Conservation (phyloP, 805 yeast genomes). For the Candida ascalaphidarum region DNA sequence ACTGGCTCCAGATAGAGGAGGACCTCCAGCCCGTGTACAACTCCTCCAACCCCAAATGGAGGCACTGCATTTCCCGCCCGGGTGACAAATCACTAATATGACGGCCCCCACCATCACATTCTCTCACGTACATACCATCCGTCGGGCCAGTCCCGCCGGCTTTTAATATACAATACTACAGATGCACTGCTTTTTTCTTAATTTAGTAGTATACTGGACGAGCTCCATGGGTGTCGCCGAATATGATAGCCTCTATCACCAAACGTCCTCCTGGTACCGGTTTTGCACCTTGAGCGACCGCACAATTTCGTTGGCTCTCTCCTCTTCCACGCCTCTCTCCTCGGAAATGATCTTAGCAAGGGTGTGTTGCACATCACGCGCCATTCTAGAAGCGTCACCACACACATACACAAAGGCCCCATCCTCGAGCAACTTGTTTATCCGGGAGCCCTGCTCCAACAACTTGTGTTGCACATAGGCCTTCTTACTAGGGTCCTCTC, state of each 20-base stretch:
- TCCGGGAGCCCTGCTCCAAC: constrained; percentile 40
- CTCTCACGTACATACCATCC: too few relatives aligned
- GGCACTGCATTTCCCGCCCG: constrained; percentile 12
- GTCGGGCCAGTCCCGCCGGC: too few relatives aligned
- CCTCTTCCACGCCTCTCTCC: constrained; percentile 55
- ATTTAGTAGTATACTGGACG: too few relatives aligned
- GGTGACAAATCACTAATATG: too few relatives aligned
- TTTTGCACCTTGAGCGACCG: constrained; percentile 76
- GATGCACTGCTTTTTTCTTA: too few relatives aligned
- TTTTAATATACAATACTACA: too few relatives aligned
- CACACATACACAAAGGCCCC: constrained; percentile 93
- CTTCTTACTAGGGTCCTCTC: constrained; percentile 48
- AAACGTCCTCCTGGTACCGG: constrained; percentile 94
- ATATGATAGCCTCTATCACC: constrained; percentile 39
- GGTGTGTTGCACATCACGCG: constrained; percentile 79
- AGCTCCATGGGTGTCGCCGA: too few relatives aligned
- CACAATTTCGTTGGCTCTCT: constrained; percentile 67
- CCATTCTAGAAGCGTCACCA: constrained; percentile 96
- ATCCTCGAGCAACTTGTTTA: constrained; percentile 43
- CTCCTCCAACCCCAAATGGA: constrained; percentile 21
- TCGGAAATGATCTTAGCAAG: constrained; percentile 54
- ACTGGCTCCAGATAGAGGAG: constrained; percentile 39
- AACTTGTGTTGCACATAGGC: constrained; percentile 84
- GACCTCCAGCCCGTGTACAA: constrained; percentile 23
- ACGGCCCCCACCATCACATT: too few relatives aligned